These are phyloP conservation scores for Penicillium sp. DNA, from an alignment of 2,329 filamentous ascomycete genomes.

Conservation along the genomic window DNA sequence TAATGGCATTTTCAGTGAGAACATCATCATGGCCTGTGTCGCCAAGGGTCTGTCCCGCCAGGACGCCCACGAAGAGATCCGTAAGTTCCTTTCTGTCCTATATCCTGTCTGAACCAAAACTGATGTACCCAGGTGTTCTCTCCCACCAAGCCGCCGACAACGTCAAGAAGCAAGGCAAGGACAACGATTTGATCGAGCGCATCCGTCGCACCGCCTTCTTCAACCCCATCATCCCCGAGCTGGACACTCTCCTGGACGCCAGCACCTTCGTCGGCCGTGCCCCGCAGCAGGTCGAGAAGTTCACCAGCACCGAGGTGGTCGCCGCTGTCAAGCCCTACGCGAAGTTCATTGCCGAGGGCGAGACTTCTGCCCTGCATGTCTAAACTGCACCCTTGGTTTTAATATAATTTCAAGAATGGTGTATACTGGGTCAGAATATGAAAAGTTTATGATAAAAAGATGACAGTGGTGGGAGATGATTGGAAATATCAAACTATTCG, in stretches of 20 bases:
- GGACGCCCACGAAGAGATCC: slow-evolving; percentile 83
- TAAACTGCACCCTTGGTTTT: slow-evolving; percentile 20
- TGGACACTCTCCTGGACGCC: slow-evolving; percentile 67
- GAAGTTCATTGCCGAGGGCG: slow-evolving; percentile 35
- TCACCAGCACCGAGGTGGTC: slow-evolving; percentile 51
- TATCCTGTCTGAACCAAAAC: neutral
- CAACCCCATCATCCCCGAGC: slow-evolving; percentile 64
- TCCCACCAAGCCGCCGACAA: slow-evolving; percentile 71
- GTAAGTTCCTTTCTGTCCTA: slow-evolving; percentile 34
- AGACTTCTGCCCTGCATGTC: slow-evolving; percentile 43
- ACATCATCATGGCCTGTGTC: slow-evolving; percentile 75
- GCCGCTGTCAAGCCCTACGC: slow-evolving; percentile 50
- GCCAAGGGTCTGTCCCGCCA: slow-evolving; percentile 70
- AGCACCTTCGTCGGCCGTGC: slow-evolving; percentile 59
- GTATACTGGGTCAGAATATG: neutral
- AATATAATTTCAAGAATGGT: neutral
- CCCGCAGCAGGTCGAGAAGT: slow-evolving; percentile 55
- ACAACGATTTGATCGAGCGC: slow-evolving; percentile 78
- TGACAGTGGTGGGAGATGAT: neutral
- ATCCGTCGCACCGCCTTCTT: slow-evolving; percentile 75
- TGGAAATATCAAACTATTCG: neutral
- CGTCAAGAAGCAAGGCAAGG: slow-evolving; percentile 69
- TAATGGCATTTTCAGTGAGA: slow-evolving; percentile 33
- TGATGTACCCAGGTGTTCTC: slow-evolving; percentile 55
- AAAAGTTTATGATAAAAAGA: slow-evolving; percentile 8